Base-by-base conservation (phyloP, 306 rosid genomes). In the Geum urbanum region DNA sequence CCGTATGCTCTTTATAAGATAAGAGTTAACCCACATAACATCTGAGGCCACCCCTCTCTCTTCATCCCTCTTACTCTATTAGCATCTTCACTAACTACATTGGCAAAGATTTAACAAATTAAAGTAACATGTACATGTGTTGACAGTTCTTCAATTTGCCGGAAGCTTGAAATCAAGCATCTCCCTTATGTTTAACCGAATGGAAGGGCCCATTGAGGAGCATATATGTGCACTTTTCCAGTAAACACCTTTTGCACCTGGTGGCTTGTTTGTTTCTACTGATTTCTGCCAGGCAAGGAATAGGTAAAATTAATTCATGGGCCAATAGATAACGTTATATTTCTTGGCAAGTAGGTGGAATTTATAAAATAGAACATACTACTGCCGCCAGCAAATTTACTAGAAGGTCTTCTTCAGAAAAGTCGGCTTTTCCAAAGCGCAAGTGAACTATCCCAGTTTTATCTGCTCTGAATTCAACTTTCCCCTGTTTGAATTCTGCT, bases 381-480 rank as follows among this genome's bases (percentile, higher is more conserved):
- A 89, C 16, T 55, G 99, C 88, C 11, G 96, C 89, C 8, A 91
- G 82, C 84, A 95, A 79, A 85, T 95, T 95, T 50, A 82, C 72
- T 22, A 83, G 82, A 72, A 95, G 99, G 74, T 95, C 96, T 73
- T 95, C 99, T 60, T 89, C 96, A 0, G 97, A 7, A 69, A 95
- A 95, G 77, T 91, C 91, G 4, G 80, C 91, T 80, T 87, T 95
- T 66, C 99, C 99, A 61, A 91, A 89, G 40, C 95, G 95, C 54
- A 95, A 82, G 81, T 95, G 99, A 63, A 95, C 99, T 32, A 95
- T 95, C 83, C 99, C 99, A 9, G 99, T 91, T 83, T 95, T 95
- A 47, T 95, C 99, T 27, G 99, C 99, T 79, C 99, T 83, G 85
- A 8, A 91, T 81, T 95, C 99, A 57, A 95, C 99, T 77, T 95